Percentiles rank a stretch among this genome's conserved stretches.
phyloP scores from a whole-genome alignment of 768 basidiomycete species.

The Mycena floridula region DNA sequence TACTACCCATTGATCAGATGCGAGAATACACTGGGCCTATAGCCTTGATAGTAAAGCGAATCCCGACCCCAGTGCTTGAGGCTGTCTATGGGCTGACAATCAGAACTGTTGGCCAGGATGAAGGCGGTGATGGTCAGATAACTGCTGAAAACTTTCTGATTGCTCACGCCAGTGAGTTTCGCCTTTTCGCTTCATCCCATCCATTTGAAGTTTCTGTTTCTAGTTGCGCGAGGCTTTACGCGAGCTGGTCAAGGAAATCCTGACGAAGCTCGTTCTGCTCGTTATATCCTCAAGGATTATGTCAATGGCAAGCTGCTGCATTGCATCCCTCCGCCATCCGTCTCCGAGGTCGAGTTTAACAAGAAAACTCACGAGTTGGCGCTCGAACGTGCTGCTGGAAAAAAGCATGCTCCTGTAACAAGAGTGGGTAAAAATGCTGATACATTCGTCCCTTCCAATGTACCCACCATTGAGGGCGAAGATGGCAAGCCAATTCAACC shows the following conservation, averaged over 20 bases:
- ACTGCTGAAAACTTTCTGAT: constrained; percentile 79
- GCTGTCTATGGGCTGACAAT: constrained; percentile 84
- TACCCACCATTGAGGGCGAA: constrained; percentile 14
- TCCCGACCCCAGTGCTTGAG: constrained; percentile 83
- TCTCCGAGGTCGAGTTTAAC: constrained; percentile 69
- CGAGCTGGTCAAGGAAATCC: constrained; percentile 95
- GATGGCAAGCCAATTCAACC: constrained; percentile 22
- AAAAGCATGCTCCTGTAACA: constrained; percentile 85
- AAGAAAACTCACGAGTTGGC: constrained; percentile 54
- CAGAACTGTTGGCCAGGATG: constrained; percentile 56
- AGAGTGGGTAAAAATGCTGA: constrained; percentile 81
- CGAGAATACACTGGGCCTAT: constrained; percentile 86
- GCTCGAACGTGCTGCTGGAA: constrained; percentile 55
- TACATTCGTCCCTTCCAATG: constrained; percentile 67
- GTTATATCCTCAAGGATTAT: constrained; percentile 93
- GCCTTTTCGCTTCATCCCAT: neutral
- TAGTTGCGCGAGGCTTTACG: constrained; percentile 91
- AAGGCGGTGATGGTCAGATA: constrained; percentile 75
- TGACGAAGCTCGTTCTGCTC: constrained; percentile 90
- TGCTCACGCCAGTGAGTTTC: constrained; percentile 86
- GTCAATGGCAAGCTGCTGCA: constrained; percentile 91
- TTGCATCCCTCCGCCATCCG: constrained; percentile 82
- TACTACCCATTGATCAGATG: constrained; percentile 96
- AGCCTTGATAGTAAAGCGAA: constrained; percentile 67
- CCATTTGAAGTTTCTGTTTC: constrained; percentile 9